A percentile compares a stretch with the other conserved stretches of the same genome.
Conservation (phyloP, 495 filamentous ascomycete genomes). For the Xylaria venustula region DNA sequence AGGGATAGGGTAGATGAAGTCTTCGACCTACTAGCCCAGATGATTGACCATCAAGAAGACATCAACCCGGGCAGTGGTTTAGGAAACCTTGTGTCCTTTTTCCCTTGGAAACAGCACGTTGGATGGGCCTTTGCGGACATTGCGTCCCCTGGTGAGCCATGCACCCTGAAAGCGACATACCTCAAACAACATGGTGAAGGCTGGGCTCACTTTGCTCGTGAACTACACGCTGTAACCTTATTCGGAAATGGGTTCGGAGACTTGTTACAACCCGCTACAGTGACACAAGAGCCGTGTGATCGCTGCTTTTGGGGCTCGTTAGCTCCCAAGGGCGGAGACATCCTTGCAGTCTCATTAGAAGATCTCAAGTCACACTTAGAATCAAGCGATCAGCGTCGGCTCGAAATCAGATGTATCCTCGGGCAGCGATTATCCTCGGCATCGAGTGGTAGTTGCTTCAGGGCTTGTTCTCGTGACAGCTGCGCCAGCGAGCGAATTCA, state of each 20-base stretch:
- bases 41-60: no score
- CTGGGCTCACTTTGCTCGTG: not conserved
- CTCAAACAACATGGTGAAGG: not conserved
- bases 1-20: no score
- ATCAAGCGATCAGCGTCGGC: not conserved
- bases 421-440: not conserved
- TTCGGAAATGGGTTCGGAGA: not conserved
- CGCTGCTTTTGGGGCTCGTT: not conserved
- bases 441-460: not conserved
- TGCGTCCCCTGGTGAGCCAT: not conserved
- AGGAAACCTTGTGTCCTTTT: not conserved
- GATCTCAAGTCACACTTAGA: not conserved
- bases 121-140: not conserved
- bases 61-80: no score
- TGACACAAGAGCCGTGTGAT: not conserved
- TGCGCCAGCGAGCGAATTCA: not conserved
- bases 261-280: not conserved
- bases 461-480: not conserved
- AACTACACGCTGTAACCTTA: not conserved
- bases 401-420: not conserved
- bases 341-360: not conserved
- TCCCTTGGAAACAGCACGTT: not conserved
- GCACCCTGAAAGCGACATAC: not conserved
- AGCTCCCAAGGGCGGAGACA: not conserved
- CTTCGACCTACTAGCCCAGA: no score